Evolutionary conservation across 1,284 basidiomycete genomes (phyloP), one percentile per base, ranked within the genome.

Genomic region (Mycena sp.): DNA sequence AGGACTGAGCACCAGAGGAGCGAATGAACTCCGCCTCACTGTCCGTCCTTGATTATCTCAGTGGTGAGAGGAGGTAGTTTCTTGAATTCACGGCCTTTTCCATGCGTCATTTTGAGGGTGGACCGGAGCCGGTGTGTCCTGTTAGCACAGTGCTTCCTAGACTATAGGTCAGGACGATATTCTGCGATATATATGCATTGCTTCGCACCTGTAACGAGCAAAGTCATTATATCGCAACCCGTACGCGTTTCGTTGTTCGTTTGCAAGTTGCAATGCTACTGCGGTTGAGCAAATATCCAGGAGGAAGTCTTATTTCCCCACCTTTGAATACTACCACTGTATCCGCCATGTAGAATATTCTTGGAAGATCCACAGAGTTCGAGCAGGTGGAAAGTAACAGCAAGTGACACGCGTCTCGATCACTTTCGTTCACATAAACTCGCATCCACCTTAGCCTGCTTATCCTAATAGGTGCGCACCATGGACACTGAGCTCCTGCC

Each of bases 201-300:
- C 35, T 17, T 23, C 52, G 58, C 69, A 93, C 91, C 92, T 85
- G 78, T 96, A 96, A 61, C 94, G 89, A 68, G 85, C 81, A 77
- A 89, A 91, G 76, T 98, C 95, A 73, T 91, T 93, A 74, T 94
- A 96, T 64, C 96, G 89, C 69, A 97, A 81, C 23, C 96, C 96
- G 75, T 97, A 96, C 29, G 93, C 90, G 70, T 85, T 95, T 62
- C 96, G 88, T 73, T 98, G 95, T 75, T 95, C 91, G 75, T 95
- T 96, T 57, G 90, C 88, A 63, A 95, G 84, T 74, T 90, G 87
- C 43, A 98, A 84, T 28, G 94, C 93, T 92, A 58, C 56, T 32
- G n/a, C 19, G 35, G 16, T 7, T 35, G 59, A 55, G 56, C 37
- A 7, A 46, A 57, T 40, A 14, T 29, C 38, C 51, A 40, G 40